A percentile compares a stretch with the other conserved stretches of the same genome.
Evolutionary conservation across 2,329 filamentous ascomycete species (phyloP).

Genomic region (Phaeosphaeria sp.): DNA sequence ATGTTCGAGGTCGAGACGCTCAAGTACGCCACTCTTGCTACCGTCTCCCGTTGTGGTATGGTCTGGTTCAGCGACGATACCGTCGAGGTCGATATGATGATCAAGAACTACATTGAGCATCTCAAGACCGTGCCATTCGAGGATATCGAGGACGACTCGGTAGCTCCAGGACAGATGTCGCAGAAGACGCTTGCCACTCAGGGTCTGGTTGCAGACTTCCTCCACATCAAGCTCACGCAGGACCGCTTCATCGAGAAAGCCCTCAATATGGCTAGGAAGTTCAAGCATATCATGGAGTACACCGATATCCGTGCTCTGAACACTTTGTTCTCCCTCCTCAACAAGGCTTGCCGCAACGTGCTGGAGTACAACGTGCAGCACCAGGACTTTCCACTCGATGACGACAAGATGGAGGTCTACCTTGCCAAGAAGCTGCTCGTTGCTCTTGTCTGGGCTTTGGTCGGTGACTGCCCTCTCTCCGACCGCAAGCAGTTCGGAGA

Average conservation of each 20-base stretch:
- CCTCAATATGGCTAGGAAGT: slow-evolving; percentile 75
- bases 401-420: slow-evolving; percentile 87
- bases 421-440: slow-evolving; percentile 93
- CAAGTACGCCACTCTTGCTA: slow-evolving; percentile 96
- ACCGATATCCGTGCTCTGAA: slow-evolving; percentile 88
- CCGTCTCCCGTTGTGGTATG: slow-evolving; percentile 99
- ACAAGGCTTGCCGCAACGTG: slow-evolving; percentile 89
- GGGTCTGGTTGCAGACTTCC: slow-evolving; percentile 76
- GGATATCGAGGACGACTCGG: slow-evolving; percentile 90
- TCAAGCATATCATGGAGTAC: slow-evolving; percentile 98
- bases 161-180: slow-evolving; percentile 61
- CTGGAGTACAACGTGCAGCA: slow-evolving; percentile 97
- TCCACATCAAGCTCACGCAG: slow-evolving; percentile 75
- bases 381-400: slow-evolving; percentile 88
- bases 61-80: slow-evolving; percentile 99
- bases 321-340: slow-evolving; percentile 92
- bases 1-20: slow-evolving; percentile 99
- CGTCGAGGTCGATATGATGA: slow-evolving; percentile 90
- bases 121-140: slow-evolving; percentile 87
- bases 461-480: slow-evolving; percentile 86
- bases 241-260: slow-evolving; percentile 83
- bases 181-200: slow-evolving; percentile 80
- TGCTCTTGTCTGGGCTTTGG: slow-evolving; percentile 92
- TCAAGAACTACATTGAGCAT: slow-evolving; percentile 85
- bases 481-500: slow-evolving; percentile 93